These are phyloP conservation scores for Alternaria arbusti DNA, from an alignment of 2,329 filamentous ascomycete species.

Conservation along the genomic window DNA sequence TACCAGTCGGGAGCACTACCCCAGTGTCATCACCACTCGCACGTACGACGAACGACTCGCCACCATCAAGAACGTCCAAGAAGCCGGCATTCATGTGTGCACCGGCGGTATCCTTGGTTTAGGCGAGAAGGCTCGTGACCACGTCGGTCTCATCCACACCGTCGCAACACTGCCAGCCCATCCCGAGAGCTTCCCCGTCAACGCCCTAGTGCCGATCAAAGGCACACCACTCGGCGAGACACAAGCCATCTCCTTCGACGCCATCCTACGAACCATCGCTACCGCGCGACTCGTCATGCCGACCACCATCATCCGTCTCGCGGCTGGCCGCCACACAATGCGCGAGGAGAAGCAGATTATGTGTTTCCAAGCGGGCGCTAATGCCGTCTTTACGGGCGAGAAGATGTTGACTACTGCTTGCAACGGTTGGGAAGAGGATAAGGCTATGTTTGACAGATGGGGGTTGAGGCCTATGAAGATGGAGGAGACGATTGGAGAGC, in stretches of 20 bases:
- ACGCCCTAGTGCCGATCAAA: conserved; percentile 88
- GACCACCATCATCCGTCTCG: conserved; percentile 82
- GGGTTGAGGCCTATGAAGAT: conserved; percentile 76
- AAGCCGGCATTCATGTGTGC: conserved; percentile 89
- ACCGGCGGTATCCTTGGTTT: conserved; percentile 87
- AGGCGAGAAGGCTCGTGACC: conserved; percentile 79
- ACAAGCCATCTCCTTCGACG: conserved; percentile 75
- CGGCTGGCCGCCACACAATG: conserved; percentile 83
- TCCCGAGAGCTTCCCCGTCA: conserved; percentile 90
- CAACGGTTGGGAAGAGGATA: conserved; percentile 89
- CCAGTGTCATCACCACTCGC: conserved; percentile 82
- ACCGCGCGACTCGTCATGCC: conserved; percentile 85
- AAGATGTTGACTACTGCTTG: conserved; percentile 95
- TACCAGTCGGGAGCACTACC: conserved; percentile 88
- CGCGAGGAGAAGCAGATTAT: conserved; percentile 86
- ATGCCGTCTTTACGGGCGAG: conserved; percentile 94
- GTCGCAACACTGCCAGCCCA: conserved; percentile 80
- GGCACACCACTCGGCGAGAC: conserved; percentile 82
- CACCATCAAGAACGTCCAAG: conserved; percentile 79
- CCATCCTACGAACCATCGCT: conserved; percentile 81
- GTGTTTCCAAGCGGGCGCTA: conserved; percentile 90
- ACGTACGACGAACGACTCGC: conserved; percentile 85
- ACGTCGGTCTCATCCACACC: conserved; percentile 82
- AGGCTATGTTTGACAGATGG: conserved; percentile 82
- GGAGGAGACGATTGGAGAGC: conserved; percentile 43